A percentile compares a stretch with the other conserved stretches of the same genome.
These are phyloP conservation scores for Lachancea meyersii DNA, from an alignment of 805 yeast genomes.

Conservation along the genomic window DNA sequence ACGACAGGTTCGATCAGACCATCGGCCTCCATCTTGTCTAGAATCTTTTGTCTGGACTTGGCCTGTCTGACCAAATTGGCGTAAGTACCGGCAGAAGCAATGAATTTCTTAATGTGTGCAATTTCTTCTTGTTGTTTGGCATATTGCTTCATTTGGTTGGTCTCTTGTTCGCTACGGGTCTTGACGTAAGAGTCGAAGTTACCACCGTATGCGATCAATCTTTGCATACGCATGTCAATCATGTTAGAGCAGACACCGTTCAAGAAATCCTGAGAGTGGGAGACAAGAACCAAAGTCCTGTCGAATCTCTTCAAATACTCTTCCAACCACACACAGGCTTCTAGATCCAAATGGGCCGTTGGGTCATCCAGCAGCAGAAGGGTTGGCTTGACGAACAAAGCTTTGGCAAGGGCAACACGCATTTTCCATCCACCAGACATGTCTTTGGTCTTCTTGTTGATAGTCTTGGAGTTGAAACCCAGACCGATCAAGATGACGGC, in stretches of 20 bases:
- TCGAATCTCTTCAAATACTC: conserved; percentile 94
- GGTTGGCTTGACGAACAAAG: conserved; percentile 96
- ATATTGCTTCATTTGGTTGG: conserved; percentile 97
- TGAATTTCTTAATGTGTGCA: conserved; percentile 94
- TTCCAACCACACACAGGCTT: conserved; percentile 99
- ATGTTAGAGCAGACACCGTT: conserved; percentile 98
- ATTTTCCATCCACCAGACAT: conserved; percentile 99
- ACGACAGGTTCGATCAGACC: conserved; percentile 91
- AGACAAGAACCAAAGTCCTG: conserved; percentile 85
- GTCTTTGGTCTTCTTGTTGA: conserved; percentile 90
- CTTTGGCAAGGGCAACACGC: conserved; percentile 98
- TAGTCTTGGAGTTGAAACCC: conserved; percentile 85
- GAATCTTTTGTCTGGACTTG: conserved; percentile 96
- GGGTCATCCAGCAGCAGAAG: conserved; percentile 93
- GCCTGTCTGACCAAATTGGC: conserved; percentile 98
- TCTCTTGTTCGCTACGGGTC: conserved; percentile 89
- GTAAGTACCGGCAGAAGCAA: conserved; percentile 99
- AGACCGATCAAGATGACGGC: conserved; percentile 94
- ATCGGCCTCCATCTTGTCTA: conserved; percentile 99
- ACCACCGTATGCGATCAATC: conserved; percentile 82
- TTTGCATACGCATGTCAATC: conserved; percentile 92
- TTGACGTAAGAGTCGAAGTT: conserved; percentile 95
- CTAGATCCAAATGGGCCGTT: conserved; percentile 97
- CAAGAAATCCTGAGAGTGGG: conserved; percentile 98
- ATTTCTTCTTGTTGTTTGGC: conserved; percentile 98